phyloP scores from a whole-genome alignment of 306 rosid genomes.

The Ceratonia siliqua region DNA sequence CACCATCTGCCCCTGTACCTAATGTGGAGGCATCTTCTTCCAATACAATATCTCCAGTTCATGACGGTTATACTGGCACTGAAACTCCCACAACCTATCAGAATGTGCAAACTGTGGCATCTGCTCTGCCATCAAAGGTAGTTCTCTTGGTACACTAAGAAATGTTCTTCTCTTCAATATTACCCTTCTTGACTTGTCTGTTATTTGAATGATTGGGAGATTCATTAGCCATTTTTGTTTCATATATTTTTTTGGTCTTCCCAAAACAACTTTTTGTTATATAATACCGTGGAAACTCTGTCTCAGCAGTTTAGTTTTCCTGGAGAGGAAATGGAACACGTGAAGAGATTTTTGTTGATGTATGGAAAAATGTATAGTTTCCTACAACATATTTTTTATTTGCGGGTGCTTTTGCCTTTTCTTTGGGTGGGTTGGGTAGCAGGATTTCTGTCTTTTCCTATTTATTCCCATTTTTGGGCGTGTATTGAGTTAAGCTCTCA shows the following conservation, averaged over 20 bases:
- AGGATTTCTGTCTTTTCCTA: not conserved
- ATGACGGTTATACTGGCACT: constrained; percentile 8
- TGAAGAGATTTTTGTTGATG: not conserved
- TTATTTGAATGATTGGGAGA: constrained; percentile 20
- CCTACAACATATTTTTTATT: not conserved
- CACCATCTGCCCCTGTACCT: constrained; percentile 48
- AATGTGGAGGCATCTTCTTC: constrained; percentile 58
- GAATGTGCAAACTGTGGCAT: constrained; percentile 52
- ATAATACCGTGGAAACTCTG: not conserved
- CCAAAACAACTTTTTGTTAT: constrained; percentile 3
- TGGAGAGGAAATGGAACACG: not conserved
- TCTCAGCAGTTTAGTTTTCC: not conserved
- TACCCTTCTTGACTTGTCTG: not conserved
- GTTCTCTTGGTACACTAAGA: constrained; percentile 23
- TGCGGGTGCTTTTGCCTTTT: not conserved
- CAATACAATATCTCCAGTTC: constrained; percentile 43
- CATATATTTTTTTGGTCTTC: not conserved
- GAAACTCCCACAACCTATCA: constrained; percentile 57
- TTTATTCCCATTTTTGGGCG: not conserved
- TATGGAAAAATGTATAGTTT: not conserved
- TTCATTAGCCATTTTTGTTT: constrained; percentile 9
- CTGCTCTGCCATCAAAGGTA: constrained; percentile 66
- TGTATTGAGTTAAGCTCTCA: not conserved
- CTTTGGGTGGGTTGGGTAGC: not conserved
- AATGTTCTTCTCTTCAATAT: constrained; percentile 14